Base-by-base conservation (phyloP, 1,284 basidiomycete species). In the Porphyrellus sp. region DNA sequence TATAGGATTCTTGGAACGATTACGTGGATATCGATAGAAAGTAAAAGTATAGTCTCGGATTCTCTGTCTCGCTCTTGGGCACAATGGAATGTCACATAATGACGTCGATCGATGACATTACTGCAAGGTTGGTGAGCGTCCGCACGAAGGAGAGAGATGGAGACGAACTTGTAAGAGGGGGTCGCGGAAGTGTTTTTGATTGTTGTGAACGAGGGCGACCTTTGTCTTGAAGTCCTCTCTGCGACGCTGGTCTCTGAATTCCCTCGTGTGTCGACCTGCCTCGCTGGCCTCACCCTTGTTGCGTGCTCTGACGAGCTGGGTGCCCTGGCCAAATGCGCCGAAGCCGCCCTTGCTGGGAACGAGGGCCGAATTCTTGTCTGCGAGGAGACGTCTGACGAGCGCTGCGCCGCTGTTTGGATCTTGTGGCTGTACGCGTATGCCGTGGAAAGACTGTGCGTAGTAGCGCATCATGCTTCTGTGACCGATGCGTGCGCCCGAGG, bases 221-320 rank as follows among this genome's bases (percentile, higher is more conserved):
- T 80, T 83, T 5, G 93, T 96, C 75, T 87, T 92, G 79, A 91
- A 93, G 38, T 88, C 82, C 67, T 97, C 90, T 54, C 82, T 79
- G 47, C 82, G 77, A 58, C 78, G 81, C 65, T 89, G 84, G 66
- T 98, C 96, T 54, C 89, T 78, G 72, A 91, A 93, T 63, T 95
- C 87, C 51, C 84, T 79, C 1, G 93, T 82, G 71, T 97, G 93
- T 49, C 91, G 80, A 39, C 88, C 93, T 15, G 96, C 97, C 72
- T 98, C 91, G 54, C 81, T 81, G 3, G 97, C 97, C 73, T 99
- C 95, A 4, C 97, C 97, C 13, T 82, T 81, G 74, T 98, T 98
- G 42, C 93, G 79, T n/a, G 92, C 94, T 69, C 89, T 92, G 56
- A 97, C 81, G 12, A 93, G 85, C 37, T 93, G 81, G 12, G 82